phyloP scores from a whole-genome alignment of 371 early-diverging fungal genomes.

The Mortierella sp. region DNA sequence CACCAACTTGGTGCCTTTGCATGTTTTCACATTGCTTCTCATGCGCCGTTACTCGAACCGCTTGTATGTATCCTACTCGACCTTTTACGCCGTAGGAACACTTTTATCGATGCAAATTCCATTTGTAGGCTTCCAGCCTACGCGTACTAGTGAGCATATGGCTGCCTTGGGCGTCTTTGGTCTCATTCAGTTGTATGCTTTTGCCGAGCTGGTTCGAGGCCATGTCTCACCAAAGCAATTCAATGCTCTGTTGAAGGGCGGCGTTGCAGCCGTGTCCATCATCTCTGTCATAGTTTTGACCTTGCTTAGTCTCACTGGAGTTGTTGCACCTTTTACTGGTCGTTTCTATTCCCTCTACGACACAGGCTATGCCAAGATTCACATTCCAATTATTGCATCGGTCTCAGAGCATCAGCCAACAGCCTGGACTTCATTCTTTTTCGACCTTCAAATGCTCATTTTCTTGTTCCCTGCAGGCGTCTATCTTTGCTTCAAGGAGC shows the following conservation, averaged over 20 bases:
- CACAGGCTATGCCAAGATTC: slow-evolving; percentile 98
- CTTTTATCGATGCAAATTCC: slow-evolving; percentile 98
- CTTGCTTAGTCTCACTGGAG: slow-evolving; percentile 80
- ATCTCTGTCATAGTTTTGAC: slow-evolving; percentile 70
- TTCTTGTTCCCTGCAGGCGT: slow-evolving; percentile 97
- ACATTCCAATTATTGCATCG: slow-evolving; percentile 99
- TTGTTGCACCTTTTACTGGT: slow-evolving; percentile 98
- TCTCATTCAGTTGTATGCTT: slow-evolving; percentile 92
- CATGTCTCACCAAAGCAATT: slow-evolving; percentile 90
- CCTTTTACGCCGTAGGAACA: slow-evolving; percentile 97
- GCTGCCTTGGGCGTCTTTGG: slow-evolving; percentile 97
- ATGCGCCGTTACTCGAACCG: slow-evolving; percentile 97
- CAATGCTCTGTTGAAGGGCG: slow-evolving; percentile 76
- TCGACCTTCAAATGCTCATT: slow-evolving; percentile 95
- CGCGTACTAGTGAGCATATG: slow-evolving; percentile 98
- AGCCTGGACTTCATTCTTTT: slow-evolving; percentile 99
- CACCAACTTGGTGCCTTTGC: slow-evolving; percentile 97
- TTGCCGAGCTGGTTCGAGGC: slow-evolving; percentile 84
- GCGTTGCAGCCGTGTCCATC: slow-evolving; percentile 69
- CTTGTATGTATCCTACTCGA: slow-evolving; percentile 96
- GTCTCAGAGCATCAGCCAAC: slow-evolving; percentile 99
- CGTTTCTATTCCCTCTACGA: slow-evolving; percentile 99
- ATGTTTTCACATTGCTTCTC: slow-evolving; percentile 92
- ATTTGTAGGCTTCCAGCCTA: slow-evolving; percentile 99
- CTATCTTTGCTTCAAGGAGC: slow-evolving; percentile 93